Base-by-base conservation (phyloP, 768 basidiomycete genomes). In the Panellus pusillus region DNA sequence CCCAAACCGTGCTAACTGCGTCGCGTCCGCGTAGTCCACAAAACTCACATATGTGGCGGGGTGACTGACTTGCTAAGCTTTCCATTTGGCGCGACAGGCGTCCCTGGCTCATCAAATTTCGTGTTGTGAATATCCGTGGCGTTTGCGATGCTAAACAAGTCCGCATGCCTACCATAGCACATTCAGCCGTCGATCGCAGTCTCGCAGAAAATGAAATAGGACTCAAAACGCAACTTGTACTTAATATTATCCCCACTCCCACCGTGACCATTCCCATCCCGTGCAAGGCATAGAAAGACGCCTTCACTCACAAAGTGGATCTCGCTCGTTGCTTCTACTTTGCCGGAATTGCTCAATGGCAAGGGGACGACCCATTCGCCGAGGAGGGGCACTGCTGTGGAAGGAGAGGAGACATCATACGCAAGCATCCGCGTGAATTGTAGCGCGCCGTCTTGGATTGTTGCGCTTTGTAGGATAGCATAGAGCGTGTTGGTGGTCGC, bases 61-160 rank as follows among this genome's bases (percentile, higher is more conserved):
- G 67, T 76, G 62, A 87, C 75, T 37, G 54, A 68, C 2, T 65
- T 64, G 56, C 73, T 71, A 11, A 88, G 68, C 12, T 70, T 68
- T 9, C 84, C 85, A 29, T 70, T 68, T 8, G 68, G 63, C 1
- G 84, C 75, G 24, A 87, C 73, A 0, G 84, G 77, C 48, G 79
- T 74, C 6, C 68, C 66, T 37, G 82, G 75, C 43, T 71, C 66
- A 60, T 87, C 85, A 60, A 79, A 87, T 47, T 74, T 71, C 0
- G 79, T 78, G 24, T 74, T 74, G 49, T 77, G 77, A 38, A 89
- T 86, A 65, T 87, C 78, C 1, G 85, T 86, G 2, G 86, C 86
- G 11, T 67, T 65, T 3, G 67, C 64, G 55, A 85, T 81, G 42
- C 81, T 79, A 63, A 85, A 75, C 14, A 87, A 68, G 63, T 87